phyloP scores from a whole-genome alignment of 345 rosid genomes.

The Clarkia xantiana region DNA sequence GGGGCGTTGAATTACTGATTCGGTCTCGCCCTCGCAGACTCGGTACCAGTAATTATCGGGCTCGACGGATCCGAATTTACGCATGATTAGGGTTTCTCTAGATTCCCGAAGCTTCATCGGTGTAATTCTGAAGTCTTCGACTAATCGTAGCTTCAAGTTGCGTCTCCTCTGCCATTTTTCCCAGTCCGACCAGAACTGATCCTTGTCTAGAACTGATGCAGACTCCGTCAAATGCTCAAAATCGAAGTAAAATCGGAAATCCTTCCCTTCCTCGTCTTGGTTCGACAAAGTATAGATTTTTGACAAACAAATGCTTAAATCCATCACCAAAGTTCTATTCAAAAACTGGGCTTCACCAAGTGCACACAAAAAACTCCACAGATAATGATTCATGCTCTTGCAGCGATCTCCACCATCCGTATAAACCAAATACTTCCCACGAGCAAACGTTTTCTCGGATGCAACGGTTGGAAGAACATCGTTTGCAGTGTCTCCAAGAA shows the following conservation, averaged over 20 bases:
- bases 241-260: constrained; percentile 86
- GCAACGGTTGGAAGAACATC: constrained; percentile 60
- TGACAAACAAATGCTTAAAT: constrained; percentile 65
- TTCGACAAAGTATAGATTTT: constrained; percentile 59
- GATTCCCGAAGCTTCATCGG: constrained; percentile 64
- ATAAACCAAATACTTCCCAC: constrained; percentile 60
- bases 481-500: constrained; percentile 64
- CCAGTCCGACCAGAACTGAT: constrained; percentile 85
- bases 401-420: constrained; percentile 79
- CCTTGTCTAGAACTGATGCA: constrained; percentile 75
- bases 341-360: constrained; percentile 87
- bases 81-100: constrained; percentile 66
- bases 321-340: constrained; percentile 83
- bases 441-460: constrained; percentile 53
- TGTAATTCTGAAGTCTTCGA: constrained; percentile 54
- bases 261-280: constrained; percentile 87
- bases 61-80: constrained; percentile 82
- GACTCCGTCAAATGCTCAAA: constrained; percentile 84
- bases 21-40: constrained; percentile 87
- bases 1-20: constrained; percentile 58
- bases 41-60: constrained; percentile 95
- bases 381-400: constrained; percentile 87
- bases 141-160: constrained; percentile 39
- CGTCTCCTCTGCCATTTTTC: constrained; percentile 54
- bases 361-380: constrained; percentile 96